These are phyloP conservation scores for Fusarium coicis DNA, from an alignment of 2,329 filamentous ascomycete species.

Conservation along the genomic window DNA sequence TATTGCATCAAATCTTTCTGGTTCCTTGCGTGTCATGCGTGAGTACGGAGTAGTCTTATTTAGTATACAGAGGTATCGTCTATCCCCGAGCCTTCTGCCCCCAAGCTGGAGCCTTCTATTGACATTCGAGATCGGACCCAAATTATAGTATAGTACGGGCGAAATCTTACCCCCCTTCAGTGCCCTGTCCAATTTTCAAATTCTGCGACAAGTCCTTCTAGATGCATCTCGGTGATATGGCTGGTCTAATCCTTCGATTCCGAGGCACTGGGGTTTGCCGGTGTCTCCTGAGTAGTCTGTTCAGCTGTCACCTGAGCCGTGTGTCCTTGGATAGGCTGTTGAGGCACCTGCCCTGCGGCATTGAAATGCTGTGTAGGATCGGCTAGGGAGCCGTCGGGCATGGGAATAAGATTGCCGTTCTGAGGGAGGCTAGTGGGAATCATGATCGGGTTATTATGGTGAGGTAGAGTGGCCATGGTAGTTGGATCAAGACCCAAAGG, in stretches of 20 bases:
- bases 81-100: constrained; percentile 22
- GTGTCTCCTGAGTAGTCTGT: constrained; percentile 20
- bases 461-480: constrained; percentile 39
- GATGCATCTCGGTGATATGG: neutral
- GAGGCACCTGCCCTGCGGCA: neutral
- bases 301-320: constrained; percentile 10
- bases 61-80: constrained; percentile 44
- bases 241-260: constrained; percentile 2
- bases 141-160: neutral
- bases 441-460: constrained; percentile 41
- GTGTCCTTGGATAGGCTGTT: constrained; percentile 16
- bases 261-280: constrained; percentile 8
- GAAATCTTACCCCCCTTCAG: neutral
- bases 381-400: constrained; percentile 26
- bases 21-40: constrained; percentile 2
- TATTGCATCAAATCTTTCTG: neutral
- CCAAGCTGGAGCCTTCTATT: constrained; percentile 3
- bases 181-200: constrained; percentile 5
- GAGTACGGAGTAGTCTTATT: constrained; percentile 11
- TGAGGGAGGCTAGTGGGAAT: constrained; percentile 32
- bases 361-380: constrained; percentile 29
- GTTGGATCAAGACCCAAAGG: constrained; percentile 41
- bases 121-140: constrained; percentile 7
- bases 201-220: neutral
- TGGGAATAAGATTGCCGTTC: constrained; percentile 26